phyloP scores from a whole-genome alignment of 352 stramenopile genomes.

The Pythium aristosporum region DNA sequence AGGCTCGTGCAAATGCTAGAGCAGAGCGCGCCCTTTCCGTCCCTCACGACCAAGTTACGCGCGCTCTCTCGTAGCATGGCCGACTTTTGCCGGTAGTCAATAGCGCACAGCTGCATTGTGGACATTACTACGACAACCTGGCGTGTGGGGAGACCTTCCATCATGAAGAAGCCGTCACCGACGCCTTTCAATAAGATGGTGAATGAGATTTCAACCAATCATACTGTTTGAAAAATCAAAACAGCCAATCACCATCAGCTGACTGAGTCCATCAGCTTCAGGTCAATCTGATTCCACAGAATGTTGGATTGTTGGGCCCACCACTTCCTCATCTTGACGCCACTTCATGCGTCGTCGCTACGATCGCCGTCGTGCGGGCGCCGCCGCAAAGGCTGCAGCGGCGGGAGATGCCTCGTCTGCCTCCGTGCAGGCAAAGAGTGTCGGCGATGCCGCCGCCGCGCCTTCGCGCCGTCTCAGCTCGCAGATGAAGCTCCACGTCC shows the following conservation, averaged over 20 bases:
- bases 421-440: not conserved
- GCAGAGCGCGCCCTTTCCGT: slow-evolving; percentile 30
- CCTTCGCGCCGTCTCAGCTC: slow-evolving; percentile 20
- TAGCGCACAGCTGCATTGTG: not conserved
- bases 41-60: slow-evolving; percentile 48
- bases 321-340: not conserved
- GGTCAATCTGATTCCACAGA: not conserved
- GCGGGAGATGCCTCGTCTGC: slow-evolving; percentile 1
- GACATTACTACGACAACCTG: not conserved
- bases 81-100: slow-evolving; percentile 37
- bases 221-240: not conserved
- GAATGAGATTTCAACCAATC: slow-evolving; percentile 1
- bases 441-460: not conserved
- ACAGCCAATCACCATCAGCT: not conserved
- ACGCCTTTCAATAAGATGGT: not conserved
- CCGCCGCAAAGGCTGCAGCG: slow-evolving; percentile 9
- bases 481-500: slow-evolving; percentile 73
- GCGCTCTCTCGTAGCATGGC: slow-evolving; percentile 40
- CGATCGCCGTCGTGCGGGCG: slow-evolving; percentile 21
- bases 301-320: not conserved
- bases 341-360: slow-evolving; percentile 25
- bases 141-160: not conserved
- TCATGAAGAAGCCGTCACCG: not conserved
- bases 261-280: slow-evolving; percentile 12
- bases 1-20: slow-evolving; percentile 39